Conservation (phyloP, 1,139 yeast genomes). For the Yamadazyma atmosphaerica region DNA sequence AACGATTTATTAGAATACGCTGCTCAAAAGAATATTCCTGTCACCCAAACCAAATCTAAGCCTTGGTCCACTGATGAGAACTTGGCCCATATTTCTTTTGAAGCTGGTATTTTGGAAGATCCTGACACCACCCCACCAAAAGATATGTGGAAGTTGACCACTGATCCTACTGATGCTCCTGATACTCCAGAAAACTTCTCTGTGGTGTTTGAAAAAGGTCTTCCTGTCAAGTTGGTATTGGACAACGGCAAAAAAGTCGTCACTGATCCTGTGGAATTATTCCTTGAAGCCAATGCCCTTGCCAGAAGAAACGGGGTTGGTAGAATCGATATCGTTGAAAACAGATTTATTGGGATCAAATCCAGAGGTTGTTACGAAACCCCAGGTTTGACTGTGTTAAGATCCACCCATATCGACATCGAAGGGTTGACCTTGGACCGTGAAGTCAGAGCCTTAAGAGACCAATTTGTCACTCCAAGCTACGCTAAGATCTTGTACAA, state of each 20-base stretch:
- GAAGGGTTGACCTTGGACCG: conserved; percentile 97
- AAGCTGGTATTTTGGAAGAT: conserved; percentile 98
- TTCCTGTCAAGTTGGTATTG: conserved; percentile 78
- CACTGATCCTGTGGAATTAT: conserved; percentile 88
- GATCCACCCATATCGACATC: conserved; percentile 91
- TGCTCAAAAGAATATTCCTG: conserved; percentile 86
- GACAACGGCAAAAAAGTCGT: conserved; percentile 58
- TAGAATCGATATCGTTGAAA: conserved; percentile 97
- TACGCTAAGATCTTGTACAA: conserved; percentile 91
- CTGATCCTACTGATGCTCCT: conserved; percentile 95
- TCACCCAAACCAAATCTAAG: conserved; percentile 95
- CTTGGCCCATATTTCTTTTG: conserved; percentile 97
- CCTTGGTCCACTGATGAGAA: conserved; percentile 99
- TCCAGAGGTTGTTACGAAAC: conserved; percentile 99
- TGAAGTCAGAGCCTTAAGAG: conserved; percentile 97
- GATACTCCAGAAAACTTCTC: conserved; percentile 86
- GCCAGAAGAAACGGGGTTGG: conserved; percentile 99
- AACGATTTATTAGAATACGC: conserved; percentile 93
- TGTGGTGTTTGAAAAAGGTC: conserved; percentile 80
- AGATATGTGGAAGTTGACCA: conserved; percentile 99
- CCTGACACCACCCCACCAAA: conserved; percentile 98
- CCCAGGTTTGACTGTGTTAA: conserved; percentile 93
- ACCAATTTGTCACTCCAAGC: conserved; percentile 89
- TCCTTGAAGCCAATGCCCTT: conserved; percentile 87
- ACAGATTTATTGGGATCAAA: conserved; percentile 97